Conservation (phyloP, 2,329 filamentous ascomycete species). For the Aureobasidium subglaciale region DNA sequence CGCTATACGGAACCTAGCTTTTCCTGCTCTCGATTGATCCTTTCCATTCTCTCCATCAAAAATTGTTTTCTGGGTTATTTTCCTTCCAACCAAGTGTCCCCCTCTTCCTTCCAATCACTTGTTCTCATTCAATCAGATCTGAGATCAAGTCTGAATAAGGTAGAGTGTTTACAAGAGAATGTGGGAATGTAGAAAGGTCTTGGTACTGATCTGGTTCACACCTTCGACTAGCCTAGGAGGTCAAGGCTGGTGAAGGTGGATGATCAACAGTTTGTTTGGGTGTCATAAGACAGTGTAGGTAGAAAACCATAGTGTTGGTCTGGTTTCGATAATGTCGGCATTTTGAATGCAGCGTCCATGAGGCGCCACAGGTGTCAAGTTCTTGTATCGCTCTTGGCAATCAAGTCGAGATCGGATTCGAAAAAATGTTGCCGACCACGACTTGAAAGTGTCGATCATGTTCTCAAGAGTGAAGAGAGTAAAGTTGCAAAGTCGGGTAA, state of each 20-base stretch:
- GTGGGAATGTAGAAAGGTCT: background rate
- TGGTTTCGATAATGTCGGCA: no score
- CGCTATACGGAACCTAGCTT: background rate
- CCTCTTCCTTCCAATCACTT: background rate
- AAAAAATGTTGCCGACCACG: slow-evolving; percentile 14
- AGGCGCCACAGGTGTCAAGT: background rate
- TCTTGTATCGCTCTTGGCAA: background rate
- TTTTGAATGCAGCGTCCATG: background rate
- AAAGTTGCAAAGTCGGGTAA: background rate
- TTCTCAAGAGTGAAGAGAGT: background rate
- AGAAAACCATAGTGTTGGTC: no score
- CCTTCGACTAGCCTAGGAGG: background rate
- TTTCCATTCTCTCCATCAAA: background rate
- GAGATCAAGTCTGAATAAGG: background rate
- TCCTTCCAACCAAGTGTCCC: background rate
- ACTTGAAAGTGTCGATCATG: background rate
- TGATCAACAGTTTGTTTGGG: slow-evolving; percentile 5
- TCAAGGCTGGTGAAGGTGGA: background rate
- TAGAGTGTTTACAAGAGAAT: background rate
- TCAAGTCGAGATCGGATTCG: slow-evolving; percentile 6
- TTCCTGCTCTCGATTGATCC: background rate
- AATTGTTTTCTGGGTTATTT: background rate
- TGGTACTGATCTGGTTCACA: slow-evolving; percentile 8
- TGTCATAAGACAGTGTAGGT: background rate
- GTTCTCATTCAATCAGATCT: background rate